These are phyloP conservation scores for Chlorella sp. DNA, from an alignment of 139 green algal genomes.

Conservation along the genomic window DNA sequence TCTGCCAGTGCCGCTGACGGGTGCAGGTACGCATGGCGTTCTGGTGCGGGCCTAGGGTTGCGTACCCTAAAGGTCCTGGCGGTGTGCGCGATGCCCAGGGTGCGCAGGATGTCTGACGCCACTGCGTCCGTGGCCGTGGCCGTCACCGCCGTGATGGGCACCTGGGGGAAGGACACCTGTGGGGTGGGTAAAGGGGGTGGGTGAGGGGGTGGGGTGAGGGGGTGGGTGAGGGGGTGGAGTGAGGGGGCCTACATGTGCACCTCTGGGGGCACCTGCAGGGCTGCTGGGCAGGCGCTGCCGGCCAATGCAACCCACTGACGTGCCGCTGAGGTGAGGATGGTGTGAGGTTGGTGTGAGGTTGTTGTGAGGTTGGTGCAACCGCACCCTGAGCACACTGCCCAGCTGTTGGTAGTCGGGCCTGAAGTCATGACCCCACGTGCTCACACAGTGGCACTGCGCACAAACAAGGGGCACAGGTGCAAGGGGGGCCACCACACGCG, in stretches of 20 bases:
- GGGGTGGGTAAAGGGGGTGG: neutral
- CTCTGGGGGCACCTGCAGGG: neutral
- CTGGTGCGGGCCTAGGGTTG: no score
- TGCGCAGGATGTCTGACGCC: constrained; percentile 35
- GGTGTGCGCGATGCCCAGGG: constrained; percentile 28
- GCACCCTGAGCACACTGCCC: constrained; percentile 18
- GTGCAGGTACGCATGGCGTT: no score
- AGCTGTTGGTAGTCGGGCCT: constrained; percentile 79
- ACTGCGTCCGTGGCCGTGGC: constrained; percentile 66
- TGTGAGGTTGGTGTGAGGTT: neutral
- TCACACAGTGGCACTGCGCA: constrained; percentile 87
- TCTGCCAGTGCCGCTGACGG: no score
- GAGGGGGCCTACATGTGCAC: neutral
- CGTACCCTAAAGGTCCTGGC: constrained; percentile 28
- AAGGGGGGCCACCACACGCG: neutral
- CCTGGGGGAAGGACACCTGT: constrained; percentile 25
- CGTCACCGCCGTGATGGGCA: constrained; percentile 65
- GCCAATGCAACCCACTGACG: neutral
- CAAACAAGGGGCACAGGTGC: neutral
- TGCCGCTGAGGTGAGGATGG: neutral
- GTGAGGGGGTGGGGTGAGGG: neutral
- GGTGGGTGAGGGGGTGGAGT: neutral
- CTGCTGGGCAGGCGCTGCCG: neutral
- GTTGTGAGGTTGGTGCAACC: neutral
- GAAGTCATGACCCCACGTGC: constrained; percentile 95